Evolutionary conservation across 257 asterid genomes (phyloP).

Genomic region (Fraxinus cuspidata): DNA sequence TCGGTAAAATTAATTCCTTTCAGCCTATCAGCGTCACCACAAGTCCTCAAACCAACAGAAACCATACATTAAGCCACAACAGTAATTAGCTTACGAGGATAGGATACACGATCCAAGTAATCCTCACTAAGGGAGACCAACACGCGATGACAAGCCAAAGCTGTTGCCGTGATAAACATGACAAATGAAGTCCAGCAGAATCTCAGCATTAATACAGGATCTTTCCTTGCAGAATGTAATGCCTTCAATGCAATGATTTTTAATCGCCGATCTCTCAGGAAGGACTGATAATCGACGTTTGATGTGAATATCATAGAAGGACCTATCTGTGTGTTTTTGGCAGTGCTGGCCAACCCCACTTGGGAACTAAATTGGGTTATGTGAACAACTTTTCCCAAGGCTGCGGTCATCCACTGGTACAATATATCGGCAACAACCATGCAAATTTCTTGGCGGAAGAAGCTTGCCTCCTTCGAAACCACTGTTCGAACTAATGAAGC

Average conservation of each 20-base stretch:
- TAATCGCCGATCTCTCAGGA: constrained; percentile 77
- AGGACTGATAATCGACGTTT: constrained; percentile 37
- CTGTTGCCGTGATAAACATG: constrained; percentile 55
- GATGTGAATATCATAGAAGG: constrained; percentile 25
- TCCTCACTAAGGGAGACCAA: constrained; percentile 48
- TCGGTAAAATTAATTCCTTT: background rate
- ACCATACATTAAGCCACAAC: constrained; percentile 32
- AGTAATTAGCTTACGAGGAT: constrained; percentile 44
- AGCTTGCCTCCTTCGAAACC: constrained; percentile 66
- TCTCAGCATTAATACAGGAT: constrained; percentile 59
- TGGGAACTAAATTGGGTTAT: constrained; percentile 37
- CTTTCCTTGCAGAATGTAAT: constrained; percentile 61
- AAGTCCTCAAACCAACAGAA: background rate
- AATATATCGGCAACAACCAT: constrained; percentile 54
- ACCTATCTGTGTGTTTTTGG: constrained; percentile 29
- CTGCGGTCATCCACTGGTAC: constrained; percentile 60
- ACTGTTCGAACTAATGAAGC: constrained; percentile 64
- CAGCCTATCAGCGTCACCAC: background rate
- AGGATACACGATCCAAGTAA: constrained; percentile 44
- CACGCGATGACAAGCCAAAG: constrained; percentile 61
- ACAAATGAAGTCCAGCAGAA: constrained; percentile 60
- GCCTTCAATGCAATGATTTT: constrained; percentile 67
- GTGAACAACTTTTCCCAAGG: constrained; percentile 31
- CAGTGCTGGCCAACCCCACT: constrained; percentile 22
- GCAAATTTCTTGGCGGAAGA: constrained; percentile 65